Percentiles rank a stretch among this genome's conserved stretches.
Evolutionary conservation across 1,139 yeast genomes (phyloP).

Genomic region (Taphrina deformans): DNA sequence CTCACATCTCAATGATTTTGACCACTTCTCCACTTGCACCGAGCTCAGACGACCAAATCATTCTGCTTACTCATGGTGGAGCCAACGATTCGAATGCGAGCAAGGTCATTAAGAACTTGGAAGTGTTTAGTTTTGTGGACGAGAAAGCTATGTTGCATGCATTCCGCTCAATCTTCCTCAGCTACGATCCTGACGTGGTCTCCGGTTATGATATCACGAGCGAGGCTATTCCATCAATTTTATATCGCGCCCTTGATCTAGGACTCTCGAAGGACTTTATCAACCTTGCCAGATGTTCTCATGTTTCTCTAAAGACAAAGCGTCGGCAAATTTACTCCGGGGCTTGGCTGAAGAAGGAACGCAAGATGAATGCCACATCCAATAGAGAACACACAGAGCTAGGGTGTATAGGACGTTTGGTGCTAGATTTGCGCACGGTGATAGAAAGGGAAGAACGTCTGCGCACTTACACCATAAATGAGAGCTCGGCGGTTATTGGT

Average conservation of each 20-base stretch:
- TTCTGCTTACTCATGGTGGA: constrained; percentile 19
- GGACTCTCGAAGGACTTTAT: constrained; percentile 18
- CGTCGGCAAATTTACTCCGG: constrained; percentile 27
- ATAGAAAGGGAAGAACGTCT: constrained; percentile 32
- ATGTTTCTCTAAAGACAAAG: constrained; percentile 25
- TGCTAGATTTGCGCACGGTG: constrained; percentile 22
- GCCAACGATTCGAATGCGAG: background rate
- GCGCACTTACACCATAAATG: constrained; percentile 30
- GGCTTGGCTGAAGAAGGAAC: constrained; percentile 28
- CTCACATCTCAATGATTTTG: constrained; percentile 1
- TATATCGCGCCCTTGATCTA: constrained; percentile 14
- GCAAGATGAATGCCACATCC: constrained; percentile 28
- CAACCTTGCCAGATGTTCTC: constrained; percentile 20
- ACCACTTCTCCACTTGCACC: background rate
- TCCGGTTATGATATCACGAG: constrained; percentile 28
- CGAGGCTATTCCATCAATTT: constrained; percentile 28
- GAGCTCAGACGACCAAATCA: background rate
- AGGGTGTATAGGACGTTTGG: constrained; percentile 26
- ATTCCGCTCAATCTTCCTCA: constrained; percentile 10
- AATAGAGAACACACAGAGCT: constrained; percentile 31
- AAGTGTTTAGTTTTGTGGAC: background rate
- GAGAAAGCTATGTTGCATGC: constrained; percentile 17
- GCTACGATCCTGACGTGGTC: constrained; percentile 31
- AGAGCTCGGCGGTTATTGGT: constrained; percentile 7
- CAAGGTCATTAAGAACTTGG: background rate